A percentile compares a stretch with the other conserved stretches of the same genome.
These are phyloP conservation scores for Solanum chacoense DNA, from an alignment of 305 asterid genomes.

Conservation along the genomic window DNA sequence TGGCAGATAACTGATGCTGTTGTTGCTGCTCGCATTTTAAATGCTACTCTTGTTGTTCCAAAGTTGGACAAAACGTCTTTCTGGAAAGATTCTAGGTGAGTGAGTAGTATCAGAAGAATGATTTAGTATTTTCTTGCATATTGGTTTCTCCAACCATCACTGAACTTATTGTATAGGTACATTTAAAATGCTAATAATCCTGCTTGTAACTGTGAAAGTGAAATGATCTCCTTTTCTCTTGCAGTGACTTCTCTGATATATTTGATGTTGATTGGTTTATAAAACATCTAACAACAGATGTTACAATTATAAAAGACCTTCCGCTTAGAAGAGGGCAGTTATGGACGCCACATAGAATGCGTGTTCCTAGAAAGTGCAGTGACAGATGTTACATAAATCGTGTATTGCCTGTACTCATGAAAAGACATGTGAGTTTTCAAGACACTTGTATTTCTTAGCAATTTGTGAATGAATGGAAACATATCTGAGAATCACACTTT, in stretches of 20 bases:
- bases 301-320: conserved; percentile 63
- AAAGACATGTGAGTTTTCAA: conserved; percentile 32
- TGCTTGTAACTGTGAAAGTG: neutral
- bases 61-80: conserved; percentile 82
- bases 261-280: conserved; percentile 81
- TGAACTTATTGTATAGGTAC: neutral
- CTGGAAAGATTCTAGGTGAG: conserved; percentile 98
- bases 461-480: neutral
- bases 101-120: conserved; percentile 13
- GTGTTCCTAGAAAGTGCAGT: conserved; percentile 95
- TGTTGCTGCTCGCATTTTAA: conserved; percentile 97
- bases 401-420: conserved; percentile 65
- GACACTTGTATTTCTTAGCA: neutral
- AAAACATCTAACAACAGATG: conserved; percentile 64
- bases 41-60: conserved; percentile 91
- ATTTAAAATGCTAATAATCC: neutral
- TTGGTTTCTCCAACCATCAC: neutral
- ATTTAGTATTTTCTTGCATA: neutral
- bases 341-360: conserved; percentile 79
- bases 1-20: conserved; percentile 95
- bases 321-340: conserved; percentile 59
- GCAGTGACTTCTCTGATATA: conserved; percentile 92
- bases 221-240: conserved; percentile 20
- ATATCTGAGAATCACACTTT: neutral
- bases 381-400: conserved; percentile 66